phyloP scores from a whole-genome alignment of 2,329 filamentous ascomycete genomes.

The Xylaria multiplex region DNA sequence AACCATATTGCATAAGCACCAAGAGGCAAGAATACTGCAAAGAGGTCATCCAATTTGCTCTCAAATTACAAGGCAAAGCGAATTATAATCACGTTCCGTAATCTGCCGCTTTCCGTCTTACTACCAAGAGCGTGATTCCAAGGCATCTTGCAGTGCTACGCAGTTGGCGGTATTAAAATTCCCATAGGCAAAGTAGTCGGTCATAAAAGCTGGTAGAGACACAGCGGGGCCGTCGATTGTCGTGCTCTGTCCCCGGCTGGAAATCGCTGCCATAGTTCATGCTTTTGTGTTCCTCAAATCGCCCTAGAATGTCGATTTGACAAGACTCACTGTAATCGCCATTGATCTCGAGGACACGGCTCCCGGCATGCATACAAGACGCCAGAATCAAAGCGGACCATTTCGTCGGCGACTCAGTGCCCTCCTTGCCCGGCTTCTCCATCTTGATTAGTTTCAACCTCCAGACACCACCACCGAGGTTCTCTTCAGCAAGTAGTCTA shows the following conservation, averaged over 20 bases:
- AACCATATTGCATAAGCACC: too few relatives aligned
- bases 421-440: constrained; percentile 40
- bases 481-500: constrained; percentile 68
- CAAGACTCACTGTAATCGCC: constrained; percentile 57
- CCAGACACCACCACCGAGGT: constrained; percentile 88
- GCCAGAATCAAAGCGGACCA: constrained; percentile 69
- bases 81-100: too few relatives aligned
- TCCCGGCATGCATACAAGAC: constrained; percentile 94
- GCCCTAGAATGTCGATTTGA: constrained; percentile 71
- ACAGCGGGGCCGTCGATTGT: constrained; percentile 55
- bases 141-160: too few relatives aligned
- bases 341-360: constrained; percentile 67
- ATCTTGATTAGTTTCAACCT: constrained; percentile 72
- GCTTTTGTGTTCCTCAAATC: constrained; percentile 86
- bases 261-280: constrained; percentile 95
- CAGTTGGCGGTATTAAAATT: constrained; percentile 37
- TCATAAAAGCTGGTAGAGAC: constrained; percentile 84
- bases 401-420: constrained; percentile 12
- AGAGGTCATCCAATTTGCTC: too few relatives aligned
- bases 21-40: too few relatives aligned
- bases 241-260: constrained; percentile 52
- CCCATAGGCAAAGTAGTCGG: constrained; percentile 75
- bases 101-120: background rate
- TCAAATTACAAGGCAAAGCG: too few relatives aligned
- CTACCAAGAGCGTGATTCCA: too few relatives aligned